Percentiles rank a stretch among this genome's conserved stretches.
Conservation (phyloP, 345 rosid species). For the Arabidopsis arenosa region DNA sequence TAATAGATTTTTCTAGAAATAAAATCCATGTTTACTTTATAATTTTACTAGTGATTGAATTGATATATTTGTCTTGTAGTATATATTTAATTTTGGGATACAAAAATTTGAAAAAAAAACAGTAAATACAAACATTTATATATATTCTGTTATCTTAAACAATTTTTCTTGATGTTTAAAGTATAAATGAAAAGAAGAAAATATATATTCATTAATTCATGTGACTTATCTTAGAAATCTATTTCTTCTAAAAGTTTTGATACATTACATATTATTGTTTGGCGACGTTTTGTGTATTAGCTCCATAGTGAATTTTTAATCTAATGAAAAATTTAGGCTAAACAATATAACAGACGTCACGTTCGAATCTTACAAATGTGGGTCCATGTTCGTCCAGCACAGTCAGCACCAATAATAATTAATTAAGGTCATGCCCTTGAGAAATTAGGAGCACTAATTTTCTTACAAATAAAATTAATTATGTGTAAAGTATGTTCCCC, state of each 20-base stretch:
- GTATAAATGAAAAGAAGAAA: no score
- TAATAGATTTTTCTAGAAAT: no score
- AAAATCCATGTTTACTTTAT: background rate
- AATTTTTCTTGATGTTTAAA: no score
- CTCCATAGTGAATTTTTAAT: background rate
- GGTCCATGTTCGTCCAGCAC: conserved; percentile 35
- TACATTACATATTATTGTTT: background rate
- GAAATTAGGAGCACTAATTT: conserved; percentile 28
- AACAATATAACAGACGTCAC: conserved; percentile 24
- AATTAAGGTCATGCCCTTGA: conserved; percentile 39
- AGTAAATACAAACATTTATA: background rate
- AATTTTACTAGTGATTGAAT: background rate
- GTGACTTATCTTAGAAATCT: background rate
- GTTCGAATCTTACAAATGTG: background rate
- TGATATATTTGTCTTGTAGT: no score
- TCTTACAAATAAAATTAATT: conserved; percentile 5
- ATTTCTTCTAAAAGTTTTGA: background rate
- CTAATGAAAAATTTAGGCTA: background rate
- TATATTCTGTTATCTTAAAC: background rate
- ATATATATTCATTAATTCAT: no score
- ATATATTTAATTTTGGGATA: background rate
- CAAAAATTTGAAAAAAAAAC: no score
- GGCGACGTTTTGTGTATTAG: background rate
- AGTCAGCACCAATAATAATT: conserved; percentile 25
- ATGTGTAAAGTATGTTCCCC: conserved; percentile 39